These are phyloP conservation scores for Colletotrichum noveboracense DNA, from an alignment of 2,329 filamentous ascomycete species.

Conservation along the genomic window DNA sequence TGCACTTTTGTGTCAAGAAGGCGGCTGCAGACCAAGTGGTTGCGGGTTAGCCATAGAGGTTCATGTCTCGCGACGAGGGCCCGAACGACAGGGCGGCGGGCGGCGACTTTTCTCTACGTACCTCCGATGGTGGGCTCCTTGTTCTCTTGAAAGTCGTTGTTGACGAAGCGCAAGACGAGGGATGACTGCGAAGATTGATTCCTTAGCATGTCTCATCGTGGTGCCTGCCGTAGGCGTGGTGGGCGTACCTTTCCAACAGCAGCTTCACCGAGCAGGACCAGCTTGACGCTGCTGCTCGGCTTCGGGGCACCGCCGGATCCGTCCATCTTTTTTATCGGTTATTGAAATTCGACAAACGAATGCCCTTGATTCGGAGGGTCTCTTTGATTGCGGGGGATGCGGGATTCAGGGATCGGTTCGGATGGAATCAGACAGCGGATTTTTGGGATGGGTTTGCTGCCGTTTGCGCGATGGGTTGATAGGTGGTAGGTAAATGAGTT, in stretches of 20 bases:
- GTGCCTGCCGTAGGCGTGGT: background rate
- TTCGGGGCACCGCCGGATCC: slow-evolving; percentile 77
- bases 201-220: slow-evolving; percentile 14
- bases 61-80: background rate
- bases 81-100: background rate
- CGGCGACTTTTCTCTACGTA: slow-evolving; percentile 46
- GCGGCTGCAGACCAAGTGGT: slow-evolving; percentile 68
- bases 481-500: background rate
- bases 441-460: slow-evolving; percentile 11
- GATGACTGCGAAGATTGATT: slow-evolving; percentile 71
- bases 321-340: slow-evolving; percentile 59
- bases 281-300: slow-evolving; percentile 99
- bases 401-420: background rate
- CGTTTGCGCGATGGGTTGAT: slow-evolving; percentile 11
- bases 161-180: slow-evolving; percentile 96
- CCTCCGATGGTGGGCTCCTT: slow-evolving; percentile 99
- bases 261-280: slow-evolving; percentile 95
- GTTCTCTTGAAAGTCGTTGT: slow-evolving; percentile 99
- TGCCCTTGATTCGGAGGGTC: background rate
- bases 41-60: slow-evolving; percentile 6
- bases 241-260: slow-evolving; percentile 91
- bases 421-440: background rate
- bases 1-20: slow-evolving; percentile 98
- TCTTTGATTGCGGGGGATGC: background rate
- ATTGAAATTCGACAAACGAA: slow-evolving; percentile 1